Percentiles rank a stretch among this genome's conserved stretches.
Conservation (phyloP, 371 early-diverging fungal species). For the Umbelopsis sp. region DNA sequence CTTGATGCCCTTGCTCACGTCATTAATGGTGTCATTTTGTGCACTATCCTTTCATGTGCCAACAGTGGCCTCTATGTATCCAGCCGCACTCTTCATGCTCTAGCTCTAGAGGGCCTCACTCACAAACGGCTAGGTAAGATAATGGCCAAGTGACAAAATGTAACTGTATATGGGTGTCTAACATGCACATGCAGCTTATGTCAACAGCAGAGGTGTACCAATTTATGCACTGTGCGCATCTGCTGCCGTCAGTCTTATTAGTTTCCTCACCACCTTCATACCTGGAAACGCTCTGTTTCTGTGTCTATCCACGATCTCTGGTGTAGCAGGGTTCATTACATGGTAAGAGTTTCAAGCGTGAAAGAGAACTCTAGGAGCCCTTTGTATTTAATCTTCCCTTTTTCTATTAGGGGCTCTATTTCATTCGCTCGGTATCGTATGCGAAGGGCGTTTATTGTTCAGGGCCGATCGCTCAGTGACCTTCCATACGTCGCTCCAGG, state of each 20-base stretch:
- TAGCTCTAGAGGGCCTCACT: conserved; percentile 56
- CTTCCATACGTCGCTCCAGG: conserved; percentile 19
- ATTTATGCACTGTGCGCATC: background rate
- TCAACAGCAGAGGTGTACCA: conserved; percentile 13
- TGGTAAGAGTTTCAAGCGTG: background rate
- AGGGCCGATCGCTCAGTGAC: conserved; percentile 9
- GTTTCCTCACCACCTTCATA: conserved; percentile 16
- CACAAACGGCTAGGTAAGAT: conserved; percentile 27
- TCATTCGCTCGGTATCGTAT: conserved; percentile 19
- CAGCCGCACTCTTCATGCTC: conserved; percentile 54
- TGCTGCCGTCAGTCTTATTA: conserved; percentile 17
- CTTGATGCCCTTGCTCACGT: conserved; percentile 64
- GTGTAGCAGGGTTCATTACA: conserved; percentile 18
- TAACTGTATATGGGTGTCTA: background rate
- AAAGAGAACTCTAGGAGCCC: background rate
- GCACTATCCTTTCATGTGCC: conserved; percentile 56
- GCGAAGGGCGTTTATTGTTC: conserved; percentile 12
- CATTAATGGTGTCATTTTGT: conserved; percentile 71
- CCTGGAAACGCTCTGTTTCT: conserved; percentile 13
- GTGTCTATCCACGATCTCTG: conserved; percentile 9
- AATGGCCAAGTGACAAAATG: background rate
- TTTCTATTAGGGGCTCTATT: conserved; percentile 9
- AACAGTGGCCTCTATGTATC: conserved; percentile 64
- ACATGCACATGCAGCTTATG: background rate
- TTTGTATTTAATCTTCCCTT: too few relatives aligned